Percentiles rank a stretch among this genome's conserved stretches.
Evolutionary conservation across 164 flowering plant species (phyloP).

Genomic region (Paratinospora sagittata): DNA sequence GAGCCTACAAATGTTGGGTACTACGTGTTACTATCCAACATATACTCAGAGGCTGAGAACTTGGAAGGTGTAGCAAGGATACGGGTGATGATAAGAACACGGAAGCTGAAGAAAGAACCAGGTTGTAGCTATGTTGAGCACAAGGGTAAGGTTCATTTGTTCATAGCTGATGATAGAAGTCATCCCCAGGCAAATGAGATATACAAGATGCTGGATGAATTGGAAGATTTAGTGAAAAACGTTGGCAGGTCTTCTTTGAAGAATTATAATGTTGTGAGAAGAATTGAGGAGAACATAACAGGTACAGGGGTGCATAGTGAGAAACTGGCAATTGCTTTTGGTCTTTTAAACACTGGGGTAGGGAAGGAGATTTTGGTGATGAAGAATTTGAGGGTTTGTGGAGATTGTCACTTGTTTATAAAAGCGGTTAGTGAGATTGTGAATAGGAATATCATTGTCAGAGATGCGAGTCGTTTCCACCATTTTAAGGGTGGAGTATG

Average conservation of each 20-base stretch:
- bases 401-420: constrained; percentile 67
- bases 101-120: constrained; percentile 70
- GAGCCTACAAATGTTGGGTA: constrained; percentile 79
- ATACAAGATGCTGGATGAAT: constrained; percentile 43
- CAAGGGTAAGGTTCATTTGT: constrained; percentile 51
- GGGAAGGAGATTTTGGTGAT: constrained; percentile 69
- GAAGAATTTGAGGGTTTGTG: constrained; percentile 79
- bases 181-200: constrained; percentile 65
- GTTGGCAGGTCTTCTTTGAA: constrained; percentile 6
- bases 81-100: constrained; percentile 62
- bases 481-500: constrained; percentile 70
- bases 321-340: constrained; percentile 75
- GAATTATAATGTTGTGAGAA: constrained; percentile 14
- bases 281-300: constrained; percentile 17
- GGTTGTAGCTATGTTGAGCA: constrained; percentile 77
- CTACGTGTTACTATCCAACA: constrained; percentile 71
- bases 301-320: constrained; percentile 64
- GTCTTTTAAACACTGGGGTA: constrained; percentile 41
- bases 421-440: constrained; percentile 65
- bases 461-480: constrained; percentile 91
- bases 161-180: constrained; percentile 57
- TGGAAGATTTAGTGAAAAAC: constrained; percentile 42
- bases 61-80: constrained; percentile 50
- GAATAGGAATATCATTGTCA: constrained; percentile 50
- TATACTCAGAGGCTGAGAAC: constrained; percentile 48